Percentiles rank a stretch among this genome's conserved stretches.
Conservation (phyloP, 805 yeast genomes). For the Millerago galiae region DNA sequence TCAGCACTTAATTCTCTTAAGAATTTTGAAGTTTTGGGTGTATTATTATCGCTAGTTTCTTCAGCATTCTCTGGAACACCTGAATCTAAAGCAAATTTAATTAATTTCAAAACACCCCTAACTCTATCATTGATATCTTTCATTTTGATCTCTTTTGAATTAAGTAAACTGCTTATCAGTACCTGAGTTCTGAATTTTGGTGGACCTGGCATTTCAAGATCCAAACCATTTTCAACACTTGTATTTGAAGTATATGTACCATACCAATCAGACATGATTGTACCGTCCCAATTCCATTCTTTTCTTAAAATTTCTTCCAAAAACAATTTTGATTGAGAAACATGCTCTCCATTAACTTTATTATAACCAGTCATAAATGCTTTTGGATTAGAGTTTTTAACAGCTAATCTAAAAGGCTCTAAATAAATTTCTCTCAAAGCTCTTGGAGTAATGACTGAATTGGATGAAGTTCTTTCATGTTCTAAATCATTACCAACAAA, state of each 20-base stretch:
- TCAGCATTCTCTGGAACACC: slow-evolving; percentile 27
- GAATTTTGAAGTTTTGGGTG: slow-evolving; percentile 38
- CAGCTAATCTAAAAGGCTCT: slow-evolving; percentile 56
- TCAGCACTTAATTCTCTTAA: slow-evolving; percentile 44
- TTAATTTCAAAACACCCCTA: slow-evolving; percentile 40
- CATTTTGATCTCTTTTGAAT: slow-evolving; percentile 32
- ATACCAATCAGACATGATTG: slow-evolving; percentile 59
- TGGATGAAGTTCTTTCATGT: slow-evolving; percentile 42
- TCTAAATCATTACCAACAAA: slow-evolving; percentile 60
- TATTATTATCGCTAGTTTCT: slow-evolving; percentile 31
- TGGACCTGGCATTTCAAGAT: slow-evolving; percentile 66
- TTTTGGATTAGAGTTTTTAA: slow-evolving; percentile 44
- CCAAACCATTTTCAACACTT: slow-evolving; percentile 49
- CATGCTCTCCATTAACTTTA: slow-evolving; percentile 56
- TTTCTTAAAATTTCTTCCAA: slow-evolving; percentile 41
- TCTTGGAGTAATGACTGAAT: slow-evolving; percentile 47
- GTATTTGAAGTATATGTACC: slow-evolving; percentile 46
- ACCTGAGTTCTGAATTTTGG: slow-evolving; percentile 36
- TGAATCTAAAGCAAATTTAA: slow-evolving; percentile 37
- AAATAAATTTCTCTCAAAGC: slow-evolving; percentile 62
- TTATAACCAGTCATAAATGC: slow-evolving; percentile 60
- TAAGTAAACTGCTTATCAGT: slow-evolving; percentile 36
- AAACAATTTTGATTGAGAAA: slow-evolving; percentile 37
- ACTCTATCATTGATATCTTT: slow-evolving; percentile 44
- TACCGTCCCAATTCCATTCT: slow-evolving; percentile 55